phyloP scores from a whole-genome alignment of 2,329 filamentous ascomycete genomes.

The Aspergillus sp. region DNA sequence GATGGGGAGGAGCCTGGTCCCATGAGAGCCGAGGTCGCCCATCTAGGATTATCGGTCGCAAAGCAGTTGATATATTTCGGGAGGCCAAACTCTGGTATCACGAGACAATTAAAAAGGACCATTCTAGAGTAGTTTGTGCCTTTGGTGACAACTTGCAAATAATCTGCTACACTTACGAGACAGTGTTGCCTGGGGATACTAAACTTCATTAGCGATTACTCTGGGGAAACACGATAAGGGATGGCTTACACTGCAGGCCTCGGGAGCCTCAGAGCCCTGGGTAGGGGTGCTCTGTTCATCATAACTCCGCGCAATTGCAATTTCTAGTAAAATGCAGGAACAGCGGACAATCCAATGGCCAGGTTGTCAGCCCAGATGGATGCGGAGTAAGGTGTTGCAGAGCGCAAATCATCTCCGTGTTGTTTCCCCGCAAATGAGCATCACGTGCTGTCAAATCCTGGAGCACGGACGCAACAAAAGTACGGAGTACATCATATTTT shows the following conservation, averaged over 20 bases:
- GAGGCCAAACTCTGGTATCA: conserved; percentile 2
- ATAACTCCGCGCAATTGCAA: neutral
- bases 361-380: too few relatives aligned
- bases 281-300: conserved; percentile 9
- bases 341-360: neutral
- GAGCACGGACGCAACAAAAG: neutral
- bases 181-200: conserved; percentile 11
- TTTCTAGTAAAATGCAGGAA: neutral
- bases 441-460: neutral
- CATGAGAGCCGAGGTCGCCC: neutral
- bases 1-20: neutral
- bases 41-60: neutral
- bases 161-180: conserved; percentile 11
- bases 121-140: too few relatives aligned
- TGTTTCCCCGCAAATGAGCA: neutral
- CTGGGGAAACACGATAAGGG: neutral
- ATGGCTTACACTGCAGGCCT: conserved; percentile 7
- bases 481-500: neutral
- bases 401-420: neutral
- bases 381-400: too few relatives aligned
- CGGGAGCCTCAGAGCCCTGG: conserved; percentile 8
- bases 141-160: neutral
- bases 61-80: conserved; percentile 4
- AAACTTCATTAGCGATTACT: conserved; percentile 5
- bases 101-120: neutral